Evolutionary conservation across 2,329 filamentous ascomycete species (phyloP).

Genomic region (Davidsoniella neocaledoniae): DNA sequence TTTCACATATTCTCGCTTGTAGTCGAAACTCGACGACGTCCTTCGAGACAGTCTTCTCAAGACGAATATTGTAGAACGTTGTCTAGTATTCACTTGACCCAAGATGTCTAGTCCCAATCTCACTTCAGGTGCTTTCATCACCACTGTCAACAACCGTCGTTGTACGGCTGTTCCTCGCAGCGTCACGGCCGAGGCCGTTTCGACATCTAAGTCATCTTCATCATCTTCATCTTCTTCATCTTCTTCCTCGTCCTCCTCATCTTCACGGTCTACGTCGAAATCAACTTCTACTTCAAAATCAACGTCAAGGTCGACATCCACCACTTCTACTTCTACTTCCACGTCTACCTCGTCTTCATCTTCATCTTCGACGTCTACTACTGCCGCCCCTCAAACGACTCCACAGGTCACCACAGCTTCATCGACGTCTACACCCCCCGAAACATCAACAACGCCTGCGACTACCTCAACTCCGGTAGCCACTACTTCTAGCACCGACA

Average conservation of each 20-base stretch:
- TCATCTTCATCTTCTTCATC: constrained; percentile 13
- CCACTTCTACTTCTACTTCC: neutral
- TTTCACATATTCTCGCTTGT: neutral
- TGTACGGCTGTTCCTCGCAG: constrained; percentile 36
- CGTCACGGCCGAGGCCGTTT: constrained; percentile 15
- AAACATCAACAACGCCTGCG: neutral
- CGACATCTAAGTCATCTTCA: constrained; percentile 11
- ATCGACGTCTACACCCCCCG: neutral
- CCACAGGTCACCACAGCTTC: neutral
- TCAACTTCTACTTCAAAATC: neutral
- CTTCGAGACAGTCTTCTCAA: too few relatives aligned
- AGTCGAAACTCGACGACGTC: too few relatives aligned
- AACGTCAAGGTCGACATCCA: neutral
- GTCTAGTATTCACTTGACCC: neutral
- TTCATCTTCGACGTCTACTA: neutral
- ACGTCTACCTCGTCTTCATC: neutral
- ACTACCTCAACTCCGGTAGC: neutral
- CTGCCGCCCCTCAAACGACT: neutral
- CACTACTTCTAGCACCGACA: neutral
- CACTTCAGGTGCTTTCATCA: constrained; percentile 31
- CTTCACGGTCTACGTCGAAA: neutral
- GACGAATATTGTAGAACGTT: neutral
- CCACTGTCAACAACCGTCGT: constrained; percentile 31
- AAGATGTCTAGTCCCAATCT: constrained; percentile 29
- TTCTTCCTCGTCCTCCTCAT: neutral